Evolutionary conservation across 140 eudicot species (phyloP), one percentile per base, ranked within the genome.

Genomic region (Cichorium intybus): DNA sequence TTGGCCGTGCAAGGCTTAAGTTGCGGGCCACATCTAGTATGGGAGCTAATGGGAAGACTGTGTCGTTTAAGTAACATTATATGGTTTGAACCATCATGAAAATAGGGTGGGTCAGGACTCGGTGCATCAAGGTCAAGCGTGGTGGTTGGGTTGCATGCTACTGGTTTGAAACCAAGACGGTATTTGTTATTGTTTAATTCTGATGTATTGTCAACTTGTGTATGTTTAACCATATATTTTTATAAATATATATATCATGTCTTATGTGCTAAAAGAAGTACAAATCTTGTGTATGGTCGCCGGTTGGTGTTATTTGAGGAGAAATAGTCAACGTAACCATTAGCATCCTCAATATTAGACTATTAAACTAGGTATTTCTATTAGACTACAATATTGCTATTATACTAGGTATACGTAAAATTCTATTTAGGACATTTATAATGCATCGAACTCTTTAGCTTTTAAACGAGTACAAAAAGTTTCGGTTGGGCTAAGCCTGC

Each of bases 1-100:
- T 84, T 0, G 69, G 60, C 34, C 75, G 73, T 2, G 79, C 89
- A 3, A 84, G 72, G 70, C 39, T 28, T 7, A 87, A 81, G 85
- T 41, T 87, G 5, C 70, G 75, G 59, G 77, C 71, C 20, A 59
- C 85, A 35, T 68, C 80, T 10, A 67, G 55, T 29, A 70, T 76
- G 78, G 77, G 76, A 29, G 68, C 66, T 31, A 60, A 72, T 15
- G 73, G 71, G 51, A 63, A 65, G 28, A 4, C 41, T 2, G 66
- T 31, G 45, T 58, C 80, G 4, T 62, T 58, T 39, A 63, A 71
- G 66, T 69, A 43, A 57, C 55, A 29, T 34, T 51, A 69, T 24
- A 57, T 35, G 6, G 41, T 56, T 3, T 16, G 9, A 47, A 71
- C 31, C 45, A 37, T 16, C 28, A 65, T 55, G 37, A 55, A 55